Percentiles rank a stretch among this genome's conserved stretches.
phyloP scores from a whole-genome alignment of 2,329 filamentous ascomycete species.

The Fusarium cicatricum region DNA sequence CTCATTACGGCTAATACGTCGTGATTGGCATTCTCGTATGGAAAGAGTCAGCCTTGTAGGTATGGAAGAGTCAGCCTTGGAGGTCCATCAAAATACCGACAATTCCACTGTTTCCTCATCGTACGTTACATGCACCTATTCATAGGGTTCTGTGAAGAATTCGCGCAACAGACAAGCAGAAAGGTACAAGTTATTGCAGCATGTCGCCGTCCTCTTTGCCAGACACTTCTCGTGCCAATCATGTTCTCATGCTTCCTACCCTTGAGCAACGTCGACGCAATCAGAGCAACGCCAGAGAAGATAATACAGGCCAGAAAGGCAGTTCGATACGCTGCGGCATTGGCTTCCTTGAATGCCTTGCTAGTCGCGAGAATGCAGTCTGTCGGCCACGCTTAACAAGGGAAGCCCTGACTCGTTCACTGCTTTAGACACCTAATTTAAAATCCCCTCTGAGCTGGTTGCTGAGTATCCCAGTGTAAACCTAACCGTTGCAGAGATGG shows the following conservation, averaged over 20 bases:
- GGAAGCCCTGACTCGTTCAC: constrained; percentile 50
- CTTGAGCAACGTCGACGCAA: constrained; percentile 45
- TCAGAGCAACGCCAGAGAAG: constrained; percentile 45
- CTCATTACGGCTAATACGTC: neutral
- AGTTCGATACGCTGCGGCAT: constrained; percentile 46
- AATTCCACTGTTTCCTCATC: no score
- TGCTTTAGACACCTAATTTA: constrained; percentile 44
- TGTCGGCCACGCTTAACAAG: constrained; percentile 43
- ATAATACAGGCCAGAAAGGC: constrained; percentile 48
- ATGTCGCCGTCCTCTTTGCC: neutral
- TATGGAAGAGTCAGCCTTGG: neutral
- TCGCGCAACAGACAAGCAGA: no score
- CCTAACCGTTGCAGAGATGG: constrained; percentile 45
- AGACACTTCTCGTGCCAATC: neutral
- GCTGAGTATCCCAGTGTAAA: constrained; percentile 47
- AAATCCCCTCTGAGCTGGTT: constrained; percentile 46
- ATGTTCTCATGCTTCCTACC: constrained; percentile 35
- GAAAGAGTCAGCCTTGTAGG: neutral
- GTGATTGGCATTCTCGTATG: neutral
- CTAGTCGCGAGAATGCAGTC: constrained; percentile 43
- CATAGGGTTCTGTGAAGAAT: no score
- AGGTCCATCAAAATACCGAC: neutral
- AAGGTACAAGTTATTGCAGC: no score
- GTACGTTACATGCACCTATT: no score
- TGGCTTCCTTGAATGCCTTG: constrained; percentile 45